Conservation (phyloP, 1,284 basidiomycete genomes). For the Boletus mariae region DNA sequence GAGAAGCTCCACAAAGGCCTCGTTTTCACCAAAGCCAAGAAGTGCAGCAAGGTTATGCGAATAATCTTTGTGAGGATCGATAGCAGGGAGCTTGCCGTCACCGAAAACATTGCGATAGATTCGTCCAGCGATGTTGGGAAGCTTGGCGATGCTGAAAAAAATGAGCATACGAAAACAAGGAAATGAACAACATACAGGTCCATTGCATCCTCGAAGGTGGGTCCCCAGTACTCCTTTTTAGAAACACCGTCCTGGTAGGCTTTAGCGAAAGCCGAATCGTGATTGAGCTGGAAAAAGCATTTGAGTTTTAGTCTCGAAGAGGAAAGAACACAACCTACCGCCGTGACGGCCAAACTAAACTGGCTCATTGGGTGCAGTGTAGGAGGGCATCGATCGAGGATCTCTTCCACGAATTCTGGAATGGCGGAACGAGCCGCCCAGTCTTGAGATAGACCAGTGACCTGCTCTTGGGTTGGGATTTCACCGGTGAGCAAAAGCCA, state of each 20-base stretch:
- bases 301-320: not conserved
- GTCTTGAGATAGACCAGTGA: conserved; percentile 80
- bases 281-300: conserved; percentile 66
- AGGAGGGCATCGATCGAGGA: conserved; percentile 90
- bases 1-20: conserved; percentile 91
- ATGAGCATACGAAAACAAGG: conserved; percentile 9
- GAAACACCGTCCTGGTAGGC: conserved; percentile 90
- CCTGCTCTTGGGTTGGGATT: conserved; percentile 86
- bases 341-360: conserved; percentile 91
- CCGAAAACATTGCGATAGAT: conserved; percentile 96
- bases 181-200: conserved; percentile 64
- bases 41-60: conserved; percentile 90
- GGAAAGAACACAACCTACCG: conserved; percentile 51
- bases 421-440: conserved; percentile 89
- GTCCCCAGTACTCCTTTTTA: conserved; percentile 98
- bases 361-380: conserved; percentile 97
- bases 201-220: conserved; percentile 95
- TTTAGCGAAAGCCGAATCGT: conserved; percentile 96
- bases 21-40: conserved; percentile 89
- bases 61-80: conserved; percentile 89
- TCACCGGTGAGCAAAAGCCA: conserved; percentile 95
- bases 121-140: conserved; percentile 94
- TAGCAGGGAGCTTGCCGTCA: conserved; percentile 83
- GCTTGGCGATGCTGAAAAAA: conserved; percentile 79
- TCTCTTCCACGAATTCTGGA: conserved; percentile 89